A percentile compares a stretch with the other conserved stretches of the same genome.
Evolutionary conservation across 495 filamentous ascomycete species (phyloP).

Genomic region (Penicillium subrubescens): DNA sequence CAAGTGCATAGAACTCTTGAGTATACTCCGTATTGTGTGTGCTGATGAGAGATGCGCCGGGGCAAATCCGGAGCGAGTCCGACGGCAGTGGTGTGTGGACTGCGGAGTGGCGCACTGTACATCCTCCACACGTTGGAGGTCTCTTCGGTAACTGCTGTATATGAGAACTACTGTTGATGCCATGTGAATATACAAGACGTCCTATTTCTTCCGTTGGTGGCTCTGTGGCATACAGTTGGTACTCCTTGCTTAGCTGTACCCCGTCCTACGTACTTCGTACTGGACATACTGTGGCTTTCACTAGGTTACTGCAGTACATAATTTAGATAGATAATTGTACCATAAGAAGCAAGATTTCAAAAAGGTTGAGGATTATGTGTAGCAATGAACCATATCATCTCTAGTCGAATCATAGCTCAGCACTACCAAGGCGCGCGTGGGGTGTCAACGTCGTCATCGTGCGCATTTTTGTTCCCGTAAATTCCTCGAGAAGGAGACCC

Average conservation of each 20-base stretch:
- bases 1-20: neutral
- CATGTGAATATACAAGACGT: neutral
- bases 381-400: neutral
- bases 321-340: neutral
- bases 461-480: conserved; percentile 24
- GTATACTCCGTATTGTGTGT: neutral
- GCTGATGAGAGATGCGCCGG: neutral
- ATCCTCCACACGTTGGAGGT: conserved; percentile 10
- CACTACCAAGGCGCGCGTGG: neutral
- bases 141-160: neutral
- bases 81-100: neutral
- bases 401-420: neutral
- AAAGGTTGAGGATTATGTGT: neutral
- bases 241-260: neutral
- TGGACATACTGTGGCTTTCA: neutral
- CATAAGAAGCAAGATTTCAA: neutral
- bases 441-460: conserved; percentile 34
- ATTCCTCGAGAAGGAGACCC: conserved; percentile 16
- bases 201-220: neutral
- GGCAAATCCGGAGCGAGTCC: conserved; percentile 4
- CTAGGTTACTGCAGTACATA: neutral
- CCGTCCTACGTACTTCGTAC: neutral
- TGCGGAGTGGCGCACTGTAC: neutral
- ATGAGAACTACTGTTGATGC: neutral
- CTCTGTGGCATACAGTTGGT: neutral